Base-by-base conservation (phyloP, 2,329 filamentous ascomycete genomes). In the Blumeria graminis region DNA sequence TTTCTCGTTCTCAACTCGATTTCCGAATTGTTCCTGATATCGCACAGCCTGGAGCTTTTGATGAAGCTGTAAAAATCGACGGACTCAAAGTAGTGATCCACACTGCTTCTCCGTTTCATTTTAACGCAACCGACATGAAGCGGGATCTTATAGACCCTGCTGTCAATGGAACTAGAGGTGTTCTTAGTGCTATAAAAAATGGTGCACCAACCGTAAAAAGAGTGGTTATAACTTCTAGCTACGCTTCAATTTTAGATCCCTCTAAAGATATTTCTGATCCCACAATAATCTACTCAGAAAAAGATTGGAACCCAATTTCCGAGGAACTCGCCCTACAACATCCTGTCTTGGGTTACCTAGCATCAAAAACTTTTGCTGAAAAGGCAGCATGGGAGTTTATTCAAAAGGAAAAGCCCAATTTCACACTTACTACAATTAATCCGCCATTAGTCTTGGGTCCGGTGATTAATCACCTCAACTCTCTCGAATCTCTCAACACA, bases 11-110 rank as follows among this genome's bases (percentile, higher is more conserved):
- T 1, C 41, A 56, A 18, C 58, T 73, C 1, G 67, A 69, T 1
- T 72, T 69, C 56, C 69, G 65, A 34, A 76, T 89, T 58, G 82
- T 90, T 14, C 74, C 78, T 48, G 83, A 92, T 62, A 80, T 92
- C 60, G 80, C 81, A 0, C 65, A 78, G 60, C 73, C 78, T 14
- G 76, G 75, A 28, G 84, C 82, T 16, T 90, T 90, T 62, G 75
- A 82, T 57, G 66, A 74, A 64, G 59, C 65, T 56, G 65, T 68
- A 1, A 60, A 68, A 0, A 64, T 67, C 0, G 84, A 88, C 7
- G 56, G 57, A 5, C 58, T 89, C 61, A 80, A 85, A 63, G 80
- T 76, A 54, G 82, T 89, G 56, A 72, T 86, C 56, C 82, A 86
- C 67, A 85, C 81, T 6, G 81, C 82, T 1, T 0, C 56, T 48